Evolutionary conservation across 1,284 basidiomycete species (phyloP).

Genomic region (Marasmius tenuissimus): DNA sequence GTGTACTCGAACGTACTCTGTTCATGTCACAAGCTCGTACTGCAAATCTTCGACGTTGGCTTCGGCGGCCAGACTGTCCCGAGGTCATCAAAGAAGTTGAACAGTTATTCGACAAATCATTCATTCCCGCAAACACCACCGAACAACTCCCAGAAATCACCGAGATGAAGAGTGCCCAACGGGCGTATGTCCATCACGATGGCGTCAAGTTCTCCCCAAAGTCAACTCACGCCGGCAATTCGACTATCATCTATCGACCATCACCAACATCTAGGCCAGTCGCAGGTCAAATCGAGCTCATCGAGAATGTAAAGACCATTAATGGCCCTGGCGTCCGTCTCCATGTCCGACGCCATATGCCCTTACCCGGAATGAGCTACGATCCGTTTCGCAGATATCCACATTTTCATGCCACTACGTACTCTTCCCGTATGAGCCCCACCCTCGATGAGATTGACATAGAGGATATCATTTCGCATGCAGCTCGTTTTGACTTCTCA

Average conservation of each 20-base stretch:
- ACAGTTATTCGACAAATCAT: slow-evolving; percentile 20
- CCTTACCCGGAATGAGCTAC: neutral
- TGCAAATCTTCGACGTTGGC: slow-evolving; percentile 17
- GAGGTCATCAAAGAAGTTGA: slow-evolving; percentile 18
- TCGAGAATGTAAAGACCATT: neutral
- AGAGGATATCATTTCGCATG: neutral
- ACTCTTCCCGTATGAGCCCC: neutral
- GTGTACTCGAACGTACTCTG: slow-evolving; percentile 16
- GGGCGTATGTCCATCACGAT: slow-evolving; percentile 13
- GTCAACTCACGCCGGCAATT: slow-evolving; percentile 19
- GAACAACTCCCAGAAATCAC: neutral
- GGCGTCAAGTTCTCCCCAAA: slow-evolving; percentile 13
- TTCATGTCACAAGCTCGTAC: slow-evolving; percentile 13
- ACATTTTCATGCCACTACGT: neutral
- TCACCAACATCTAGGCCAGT: neutral
- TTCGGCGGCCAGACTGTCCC: slow-evolving; percentile 18
- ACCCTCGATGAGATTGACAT: neutral
- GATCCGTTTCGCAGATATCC: neutral
- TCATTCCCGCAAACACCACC: neutral
- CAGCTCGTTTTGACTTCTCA: slow-evolving; percentile 1
- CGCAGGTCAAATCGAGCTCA: neutral
- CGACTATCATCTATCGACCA: neutral
- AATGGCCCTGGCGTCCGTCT: neutral
- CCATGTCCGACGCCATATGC: neutral
- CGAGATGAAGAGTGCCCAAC: neutral